These are phyloP conservation scores for Xylaria sp. DNA, from an alignment of 2,329 filamentous ascomycete genomes.

Conservation along the genomic window DNA sequence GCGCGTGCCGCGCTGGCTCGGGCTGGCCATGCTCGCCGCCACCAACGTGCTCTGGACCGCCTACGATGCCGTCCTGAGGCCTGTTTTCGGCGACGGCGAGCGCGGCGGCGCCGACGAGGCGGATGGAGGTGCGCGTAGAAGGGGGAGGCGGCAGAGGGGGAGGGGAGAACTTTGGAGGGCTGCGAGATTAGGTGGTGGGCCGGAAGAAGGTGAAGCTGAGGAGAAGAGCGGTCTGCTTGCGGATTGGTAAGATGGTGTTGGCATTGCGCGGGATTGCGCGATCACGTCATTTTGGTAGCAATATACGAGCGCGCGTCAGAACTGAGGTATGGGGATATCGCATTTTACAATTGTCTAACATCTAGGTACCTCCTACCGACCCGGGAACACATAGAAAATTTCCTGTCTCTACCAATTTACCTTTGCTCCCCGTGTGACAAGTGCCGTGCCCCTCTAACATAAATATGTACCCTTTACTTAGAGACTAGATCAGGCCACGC, in stretches of 20 bases:
- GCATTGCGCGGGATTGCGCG: constrained; percentile 16
- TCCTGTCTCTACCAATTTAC: too few relatives aligned
- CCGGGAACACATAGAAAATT: too few relatives aligned
- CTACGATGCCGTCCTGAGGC: constrained; percentile 67
- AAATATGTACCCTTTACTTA: too few relatives aligned
- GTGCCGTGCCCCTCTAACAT: too few relatives aligned
- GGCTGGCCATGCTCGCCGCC: constrained; percentile 48
- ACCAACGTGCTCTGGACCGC: constrained; percentile 58
- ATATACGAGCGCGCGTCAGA: background rate
- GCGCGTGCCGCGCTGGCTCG: constrained; percentile 69
- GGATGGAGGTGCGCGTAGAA: constrained; percentile 4
- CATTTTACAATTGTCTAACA: background rate
- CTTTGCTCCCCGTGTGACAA: too few relatives aligned
- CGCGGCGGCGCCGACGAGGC: constrained; percentile 43
- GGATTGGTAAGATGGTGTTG: constrained; percentile 32
- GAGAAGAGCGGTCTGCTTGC: constrained; percentile 32
- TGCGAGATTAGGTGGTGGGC: background rate
- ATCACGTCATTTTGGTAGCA: constrained; percentile 8
- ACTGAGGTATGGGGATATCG: background rate
- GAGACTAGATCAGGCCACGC: too few relatives aligned
- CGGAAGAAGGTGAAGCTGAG: background rate
- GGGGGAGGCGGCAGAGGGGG: background rate
- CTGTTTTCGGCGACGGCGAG: constrained; percentile 85
- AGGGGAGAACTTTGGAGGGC: background rate
- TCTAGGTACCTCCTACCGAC: too few relatives aligned